phyloP scores from a whole-genome alignment of 2,329 filamentous ascomycete species.

The Stromatinia cepivora region DNA sequence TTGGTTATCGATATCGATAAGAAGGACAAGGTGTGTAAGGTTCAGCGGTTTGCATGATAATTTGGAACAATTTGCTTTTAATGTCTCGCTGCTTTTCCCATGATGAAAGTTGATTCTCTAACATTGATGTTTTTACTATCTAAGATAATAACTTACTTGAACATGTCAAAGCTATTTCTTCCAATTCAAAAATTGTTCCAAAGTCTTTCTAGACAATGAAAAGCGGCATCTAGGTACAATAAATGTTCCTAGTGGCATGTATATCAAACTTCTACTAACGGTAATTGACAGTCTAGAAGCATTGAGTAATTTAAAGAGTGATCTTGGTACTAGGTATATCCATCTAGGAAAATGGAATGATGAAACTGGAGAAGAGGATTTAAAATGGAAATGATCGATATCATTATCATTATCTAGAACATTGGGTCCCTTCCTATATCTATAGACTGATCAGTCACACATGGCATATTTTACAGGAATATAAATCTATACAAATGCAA shows the following conservation, averaged over 20 bases:
- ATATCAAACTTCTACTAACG: slow-evolving; percentile 1
- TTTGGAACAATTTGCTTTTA: background rate
- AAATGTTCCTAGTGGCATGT: slow-evolving; percentile 3
- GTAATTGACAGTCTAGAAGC: background rate
- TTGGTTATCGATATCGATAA: slow-evolving; percentile 5
- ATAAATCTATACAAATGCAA: background rate
- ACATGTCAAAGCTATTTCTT: background rate
- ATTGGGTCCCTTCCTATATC: no score
- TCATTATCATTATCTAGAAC: background rate
- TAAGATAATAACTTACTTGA: no score
- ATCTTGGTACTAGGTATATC: background rate
- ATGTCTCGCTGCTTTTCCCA: background rate
- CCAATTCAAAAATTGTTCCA: no score
- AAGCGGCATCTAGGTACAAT: background rate
- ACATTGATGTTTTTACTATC: no score
- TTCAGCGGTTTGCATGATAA: background rate
- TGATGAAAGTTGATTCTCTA: background rate
- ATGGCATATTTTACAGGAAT: background rate
- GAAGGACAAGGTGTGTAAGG: background rate
- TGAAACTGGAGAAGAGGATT: background rate
- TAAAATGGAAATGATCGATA: background rate
- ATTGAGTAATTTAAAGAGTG: background rate
- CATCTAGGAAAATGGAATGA: background rate
- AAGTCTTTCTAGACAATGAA: no score
- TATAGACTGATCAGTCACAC: background rate